Evolutionary conservation across 2,329 filamentous ascomycete species (phyloP).

Genomic region (Pseudogymnoascus sp.): DNA sequence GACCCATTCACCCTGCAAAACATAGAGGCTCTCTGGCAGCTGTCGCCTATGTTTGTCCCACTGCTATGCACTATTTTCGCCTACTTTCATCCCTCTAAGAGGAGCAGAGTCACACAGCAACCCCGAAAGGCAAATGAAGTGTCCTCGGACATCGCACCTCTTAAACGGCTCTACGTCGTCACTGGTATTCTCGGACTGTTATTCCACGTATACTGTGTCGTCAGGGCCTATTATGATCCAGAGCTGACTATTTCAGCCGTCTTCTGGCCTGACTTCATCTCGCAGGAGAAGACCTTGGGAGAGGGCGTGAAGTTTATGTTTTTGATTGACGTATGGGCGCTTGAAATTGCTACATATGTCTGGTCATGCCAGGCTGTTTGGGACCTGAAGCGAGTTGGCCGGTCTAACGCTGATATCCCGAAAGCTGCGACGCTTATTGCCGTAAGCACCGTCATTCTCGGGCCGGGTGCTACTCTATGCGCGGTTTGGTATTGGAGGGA

Average conservation of each 20-base stretch:
- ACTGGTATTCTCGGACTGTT: neutral
- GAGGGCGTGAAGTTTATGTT: neutral
- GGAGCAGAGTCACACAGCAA: neutral
- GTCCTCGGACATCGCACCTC: neutral
- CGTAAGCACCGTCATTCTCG: neutral
- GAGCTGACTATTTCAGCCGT: neutral
- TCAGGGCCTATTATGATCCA: neutral
- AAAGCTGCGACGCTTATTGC: neutral
- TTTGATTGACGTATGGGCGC: neutral
- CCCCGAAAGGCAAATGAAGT: neutral
- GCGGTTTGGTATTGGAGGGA: constrained; percentile 10
- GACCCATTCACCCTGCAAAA: neutral
- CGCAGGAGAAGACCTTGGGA: neutral
- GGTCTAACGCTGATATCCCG: neutral
- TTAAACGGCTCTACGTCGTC: neutral
- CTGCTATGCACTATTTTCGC: neutral
- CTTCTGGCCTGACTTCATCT: neutral
- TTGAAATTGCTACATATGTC: neutral
- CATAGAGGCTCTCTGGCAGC: neutral
- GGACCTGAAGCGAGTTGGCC: constrained; percentile 8
- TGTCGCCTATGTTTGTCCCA: neutral
- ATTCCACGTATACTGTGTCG: neutral
- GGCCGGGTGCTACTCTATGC: constrained; percentile 8
- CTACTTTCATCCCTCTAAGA: neutral
- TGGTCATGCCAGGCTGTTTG: constrained; percentile 2